These are phyloP conservation scores for Bruguiera hainesii DNA, from an alignment of 441 rosid species.

Conservation along the genomic window DNA sequence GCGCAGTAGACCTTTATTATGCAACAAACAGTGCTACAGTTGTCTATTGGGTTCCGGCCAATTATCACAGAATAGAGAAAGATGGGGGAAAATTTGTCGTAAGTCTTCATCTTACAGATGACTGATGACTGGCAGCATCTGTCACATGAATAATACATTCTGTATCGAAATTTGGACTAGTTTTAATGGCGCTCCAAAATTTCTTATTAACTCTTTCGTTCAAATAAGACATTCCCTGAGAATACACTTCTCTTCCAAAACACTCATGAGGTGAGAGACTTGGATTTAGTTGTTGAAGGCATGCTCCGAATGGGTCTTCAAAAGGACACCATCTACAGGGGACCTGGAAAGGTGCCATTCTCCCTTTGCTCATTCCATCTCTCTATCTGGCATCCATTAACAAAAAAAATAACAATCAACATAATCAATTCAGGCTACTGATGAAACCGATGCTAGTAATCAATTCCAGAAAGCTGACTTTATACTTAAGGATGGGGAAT, in stretches of 20 bases:
- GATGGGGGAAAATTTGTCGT: not conserved
- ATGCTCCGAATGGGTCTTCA: constrained; percentile 11
- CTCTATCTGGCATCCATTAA: constrained; percentile 45
- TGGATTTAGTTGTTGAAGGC: constrained; percentile 20
- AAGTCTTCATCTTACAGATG: constrained; percentile 14
- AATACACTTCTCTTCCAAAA: constrained; percentile 20
- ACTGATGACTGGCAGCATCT: constrained; percentile 12
- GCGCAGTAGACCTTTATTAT: constrained; percentile 16
- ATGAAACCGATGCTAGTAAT: not conserved
- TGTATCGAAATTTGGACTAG: constrained; percentile 18
- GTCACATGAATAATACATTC: constrained; percentile 3
- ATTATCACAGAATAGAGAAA: constrained; percentile 3
- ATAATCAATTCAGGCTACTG: not conserved
- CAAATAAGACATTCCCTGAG: constrained; percentile 24
- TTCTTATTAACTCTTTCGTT: constrained; percentile 29
- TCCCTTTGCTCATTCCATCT: constrained; percentile 98
- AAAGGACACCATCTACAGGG: constrained; percentile 48
- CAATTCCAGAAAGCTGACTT: not conserved
- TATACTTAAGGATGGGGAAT: too few species aligned
- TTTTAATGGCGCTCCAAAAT: constrained; percentile 28
- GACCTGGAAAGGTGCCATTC: constrained; percentile 95
- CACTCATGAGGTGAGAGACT: constrained; percentile 18
- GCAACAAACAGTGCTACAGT: not conserved
- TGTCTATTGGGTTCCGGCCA: not conserved
- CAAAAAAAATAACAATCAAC: not conserved